phyloP scores from a whole-genome alignment of 768 basidiomycete species.

The Leucogyrophana mollusca region DNA sequence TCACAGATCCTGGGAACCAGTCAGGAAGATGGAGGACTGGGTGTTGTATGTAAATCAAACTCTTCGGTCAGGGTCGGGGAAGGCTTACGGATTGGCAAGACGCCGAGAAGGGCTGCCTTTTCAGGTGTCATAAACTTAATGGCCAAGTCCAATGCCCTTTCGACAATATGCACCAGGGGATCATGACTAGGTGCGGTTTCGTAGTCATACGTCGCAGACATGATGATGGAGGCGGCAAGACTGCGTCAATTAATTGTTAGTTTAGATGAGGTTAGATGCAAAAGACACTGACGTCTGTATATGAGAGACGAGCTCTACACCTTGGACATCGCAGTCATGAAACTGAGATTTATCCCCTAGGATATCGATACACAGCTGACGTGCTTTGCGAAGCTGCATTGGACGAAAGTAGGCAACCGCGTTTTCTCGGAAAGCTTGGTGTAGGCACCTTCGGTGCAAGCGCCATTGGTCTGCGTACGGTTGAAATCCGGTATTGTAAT shows the following conservation, averaged over 20 bases:
- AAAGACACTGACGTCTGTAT: background rate
- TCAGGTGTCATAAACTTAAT: slow-evolving; percentile 1
- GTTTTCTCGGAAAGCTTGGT: background rate
- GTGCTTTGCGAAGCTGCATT: slow-evolving; percentile 1
- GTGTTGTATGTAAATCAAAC: background rate
- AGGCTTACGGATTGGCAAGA: slow-evolving; percentile 16
- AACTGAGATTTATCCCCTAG: background rate
- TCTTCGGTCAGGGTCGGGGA: background rate
- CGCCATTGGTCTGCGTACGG: slow-evolving; percentile 34
- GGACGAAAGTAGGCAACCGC: background rate
- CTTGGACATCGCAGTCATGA: background rate
- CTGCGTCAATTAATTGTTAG: slow-evolving; percentile 19
- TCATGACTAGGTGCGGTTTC: slow-evolving; percentile 9
- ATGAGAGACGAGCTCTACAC: background rate
- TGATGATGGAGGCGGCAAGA: slow-evolving; percentile 28
- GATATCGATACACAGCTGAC: background rate
- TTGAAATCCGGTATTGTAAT: slow-evolving; percentile 20
- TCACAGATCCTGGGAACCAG: slow-evolving; percentile 27
- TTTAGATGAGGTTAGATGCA: slow-evolving; percentile 24
- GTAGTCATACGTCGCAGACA: slow-evolving; percentile 14
- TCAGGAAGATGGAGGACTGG: slow-evolving; percentile 17
- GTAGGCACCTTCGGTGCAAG: slow-evolving; percentile 25
- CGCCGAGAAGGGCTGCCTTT: slow-evolving; percentile 4
- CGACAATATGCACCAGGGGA: slow-evolving; percentile 6
- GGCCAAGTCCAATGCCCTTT: background rate